Evolutionary conservation across 495 filamentous ascomycete species (phyloP), one percentile per base, ranked within the genome.

Genomic region (Glonium stellatum): DNA sequence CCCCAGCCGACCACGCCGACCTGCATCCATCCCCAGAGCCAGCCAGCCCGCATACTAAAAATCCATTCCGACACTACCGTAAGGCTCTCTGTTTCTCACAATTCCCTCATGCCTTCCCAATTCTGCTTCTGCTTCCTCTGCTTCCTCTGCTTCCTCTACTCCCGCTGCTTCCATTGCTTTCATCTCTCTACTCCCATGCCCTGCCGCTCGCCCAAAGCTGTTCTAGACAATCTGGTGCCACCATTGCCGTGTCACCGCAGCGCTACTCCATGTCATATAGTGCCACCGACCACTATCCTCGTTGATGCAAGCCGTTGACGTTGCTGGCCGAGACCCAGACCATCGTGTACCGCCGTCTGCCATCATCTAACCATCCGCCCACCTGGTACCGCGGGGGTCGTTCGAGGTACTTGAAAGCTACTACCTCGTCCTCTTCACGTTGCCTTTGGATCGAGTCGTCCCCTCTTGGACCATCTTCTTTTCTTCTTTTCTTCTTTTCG

Each of bases 341-440:
- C 19, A 58, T 31, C 27, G 27, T 31, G 27, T 31, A 31, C 27
- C 54, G 23, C 23, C 46, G 51, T 37, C 59, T 58, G 55, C 42
- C 56, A 44, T 62, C 41, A 42, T 18, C 19, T 41, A 37, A 39
- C 18, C 39, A 42, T 42, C 35, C 58, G 42, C 59, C 55, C 59
- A 57, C 60, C 57, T 47, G 58, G 41, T 58, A 58, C 52, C 39
- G 53, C 46, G 52, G 36, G 46, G 52, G 50, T 54, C 25, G 42
- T 46, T 51, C 35, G 57, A 35, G 53, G 49, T 51, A 56, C 19
- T 65, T 68, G 62, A 68, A 68, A 59, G 62, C 55, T 55, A 50
- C 41, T 42, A 56, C 35, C 36, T 37, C 21, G 46, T 64, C 61
- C 61, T 15, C 57, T 60, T 60, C 15, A 25, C 15, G 57, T 56